Percentiles rank a stretch among this genome's conserved stretches.
phyloP scores from a whole-genome alignment of 495 filamentous ascomycete genomes.

The Cudoniella acicularis region DNA sequence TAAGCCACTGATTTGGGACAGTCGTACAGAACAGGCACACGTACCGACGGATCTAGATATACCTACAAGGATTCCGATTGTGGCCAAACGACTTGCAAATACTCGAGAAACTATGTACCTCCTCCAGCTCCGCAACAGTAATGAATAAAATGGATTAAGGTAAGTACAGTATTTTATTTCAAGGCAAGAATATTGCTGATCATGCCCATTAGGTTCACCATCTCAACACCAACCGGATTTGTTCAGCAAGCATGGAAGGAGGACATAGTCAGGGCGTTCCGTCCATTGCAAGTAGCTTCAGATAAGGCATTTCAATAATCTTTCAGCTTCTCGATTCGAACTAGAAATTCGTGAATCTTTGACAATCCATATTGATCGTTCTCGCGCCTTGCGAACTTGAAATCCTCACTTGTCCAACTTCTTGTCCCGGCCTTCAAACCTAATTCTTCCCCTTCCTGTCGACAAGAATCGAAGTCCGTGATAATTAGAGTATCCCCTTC shows the following conservation, averaged over 20 bases:
- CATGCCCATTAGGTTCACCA: too few species aligned
- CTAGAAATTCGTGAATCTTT: constrained; percentile 44
- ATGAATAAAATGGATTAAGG: too few species aligned
- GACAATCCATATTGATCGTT: constrained; percentile 8
- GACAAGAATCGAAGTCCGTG: constrained; percentile 40
- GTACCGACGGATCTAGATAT: too few species aligned
- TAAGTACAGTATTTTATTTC: constrained; percentile 6
- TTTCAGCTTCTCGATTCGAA: not conserved
- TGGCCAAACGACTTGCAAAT: too few species aligned
- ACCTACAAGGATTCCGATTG: too few species aligned
- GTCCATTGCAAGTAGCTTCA: not conserved
- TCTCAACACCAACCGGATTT: too few species aligned
- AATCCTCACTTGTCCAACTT: constrained; percentile 15
- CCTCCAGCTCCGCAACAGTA: not conserved
- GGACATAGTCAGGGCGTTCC: not conserved
- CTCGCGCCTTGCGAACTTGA: constrained; percentile 11
- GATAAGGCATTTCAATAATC: not conserved
- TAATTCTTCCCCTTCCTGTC: constrained; percentile 24
- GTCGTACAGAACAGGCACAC: too few species aligned
- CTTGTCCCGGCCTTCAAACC: constrained; percentile 21
- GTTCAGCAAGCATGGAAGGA: not conserved
- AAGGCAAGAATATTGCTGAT: too few species aligned
- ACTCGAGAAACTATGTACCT: not conserved
- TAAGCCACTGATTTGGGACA: too few species aligned
- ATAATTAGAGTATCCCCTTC: constrained; percentile 31